Base-by-base conservation (phyloP, 2,329 filamentous ascomycete species). In the Penicillium sp. region DNA sequence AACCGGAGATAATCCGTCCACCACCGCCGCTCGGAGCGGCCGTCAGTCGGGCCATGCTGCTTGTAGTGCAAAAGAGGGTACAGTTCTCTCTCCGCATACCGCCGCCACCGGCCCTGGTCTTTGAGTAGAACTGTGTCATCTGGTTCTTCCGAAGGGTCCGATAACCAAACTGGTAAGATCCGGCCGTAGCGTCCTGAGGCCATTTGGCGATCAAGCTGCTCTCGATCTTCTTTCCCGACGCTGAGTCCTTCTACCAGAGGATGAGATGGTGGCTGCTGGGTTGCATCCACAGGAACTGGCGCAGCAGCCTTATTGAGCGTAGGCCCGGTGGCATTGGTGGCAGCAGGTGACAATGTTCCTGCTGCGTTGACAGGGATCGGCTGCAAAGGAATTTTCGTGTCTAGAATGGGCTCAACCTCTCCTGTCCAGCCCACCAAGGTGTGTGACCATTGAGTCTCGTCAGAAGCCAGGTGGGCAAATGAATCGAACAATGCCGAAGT, bases 61-160 rank as follows among this genome's bases (percentile, higher is more conserved):
- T 95, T 95, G 79, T 97, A 97, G 74, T 97, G 92, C 69, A 96
- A 91, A 9, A 96, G 81, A 1, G 90, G 91, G 75, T 95, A 96
- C 25, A 97, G 79, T 63, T 96, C 89, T 67, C 92, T 86, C 75
- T 96, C 91, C 14, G 92, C 90, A 71, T 94, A 97, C 36, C 88
- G 83, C 57, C 91, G 83, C 92, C 94, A 97, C 58, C 91, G 81
- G 28, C 80, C 79, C 75, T 96, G 92, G 63, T 96, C 89, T 62
- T 87, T 89, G 58, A 97, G 78, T 33, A 82, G 77, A 46, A 92
- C 82, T 35, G 77, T 76, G 31, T 90, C 88, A 31, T 88, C 81
- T 0, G 83, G 79, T 6, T 82, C 80, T 58, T 92, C 88, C 18
- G 81, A 77, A 60, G 90, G 87, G 61, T 96, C 91, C 4, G 83